Evolutionary conservation across 768 basidiomycete species (phyloP).

Genomic region (Phanerodontia chrysosporium): DNA sequence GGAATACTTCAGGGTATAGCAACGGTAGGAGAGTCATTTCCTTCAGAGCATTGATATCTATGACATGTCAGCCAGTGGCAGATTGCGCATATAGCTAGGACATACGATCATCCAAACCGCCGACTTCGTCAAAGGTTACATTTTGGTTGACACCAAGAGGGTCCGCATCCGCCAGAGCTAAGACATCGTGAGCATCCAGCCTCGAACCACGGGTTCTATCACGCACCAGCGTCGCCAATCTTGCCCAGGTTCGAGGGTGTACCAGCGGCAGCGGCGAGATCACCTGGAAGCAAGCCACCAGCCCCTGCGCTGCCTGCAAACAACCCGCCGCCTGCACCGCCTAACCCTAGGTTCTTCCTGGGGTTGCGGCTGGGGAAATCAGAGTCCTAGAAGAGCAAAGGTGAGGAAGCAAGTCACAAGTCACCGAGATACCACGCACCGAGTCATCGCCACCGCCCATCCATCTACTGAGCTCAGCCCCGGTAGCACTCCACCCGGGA

Average conservation of each 20-base stretch:
- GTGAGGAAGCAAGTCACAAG: background rate
- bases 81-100: slow-evolving; percentile 14
- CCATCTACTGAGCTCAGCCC: slow-evolving; percentile 73
- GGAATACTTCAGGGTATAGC: slow-evolving; percentile 95
- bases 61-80: background rate
- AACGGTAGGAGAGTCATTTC: slow-evolving; percentile 98
- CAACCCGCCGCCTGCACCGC: slow-evolving; percentile 44
- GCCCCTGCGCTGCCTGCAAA: slow-evolving; percentile 45
- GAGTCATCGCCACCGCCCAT: slow-evolving; percentile 80
- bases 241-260: slow-evolving; percentile 86
- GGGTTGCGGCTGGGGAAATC: slow-evolving; percentile 66
- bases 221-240: slow-evolving; percentile 57
- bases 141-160: slow-evolving; percentile 91
- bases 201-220: no score
- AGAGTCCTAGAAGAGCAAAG: slow-evolving; percentile 50
- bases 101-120: slow-evolving; percentile 91
- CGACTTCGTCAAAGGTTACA: slow-evolving; percentile 95
- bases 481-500: slow-evolving; percentile 75
- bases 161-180: slow-evolving; percentile 91
- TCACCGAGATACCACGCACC: no score
- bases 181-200: no score
- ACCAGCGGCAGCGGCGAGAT: slow-evolving; percentile 62
- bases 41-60: slow-evolving; percentile 94
- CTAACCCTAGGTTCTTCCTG: slow-evolving; percentile 46
- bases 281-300: slow-evolving; percentile 57